A percentile compares a stretch with the other conserved stretches of the same genome.
Evolutionary conservation across 2,329 filamentous ascomycete species (phyloP).

Genomic region (Epichloe sp.): DNA sequence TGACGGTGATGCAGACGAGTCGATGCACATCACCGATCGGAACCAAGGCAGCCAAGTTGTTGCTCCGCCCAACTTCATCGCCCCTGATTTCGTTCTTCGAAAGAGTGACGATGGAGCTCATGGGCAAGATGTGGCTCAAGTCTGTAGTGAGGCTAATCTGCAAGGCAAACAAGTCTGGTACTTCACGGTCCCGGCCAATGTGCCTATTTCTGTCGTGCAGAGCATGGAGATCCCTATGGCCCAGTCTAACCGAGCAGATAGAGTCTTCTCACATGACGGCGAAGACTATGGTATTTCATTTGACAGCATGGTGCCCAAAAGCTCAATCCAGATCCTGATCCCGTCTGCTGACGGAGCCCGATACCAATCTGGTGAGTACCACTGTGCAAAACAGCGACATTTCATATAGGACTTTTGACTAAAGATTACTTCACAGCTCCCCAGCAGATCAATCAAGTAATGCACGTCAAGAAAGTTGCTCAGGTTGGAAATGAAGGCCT

Average conservation of each 20-base stretch:
- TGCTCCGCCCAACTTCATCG: constrained; percentile 32
- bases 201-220: constrained; percentile 55
- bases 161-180: constrained; percentile 70
- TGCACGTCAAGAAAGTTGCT: constrained; percentile 53
- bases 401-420: not conserved
- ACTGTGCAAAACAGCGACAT: constrained; percentile 5
- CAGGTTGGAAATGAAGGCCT: constrained; percentile 30
- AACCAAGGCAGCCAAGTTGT: constrained; percentile 17
- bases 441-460: constrained; percentile 40
- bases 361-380: constrained; percentile 39
- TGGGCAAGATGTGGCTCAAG: constrained; percentile 33
- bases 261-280: constrained; percentile 49
- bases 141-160: constrained; percentile 46
- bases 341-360: constrained; percentile 41
- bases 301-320: constrained; percentile 35
- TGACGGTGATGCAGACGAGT: constrained; percentile 24
- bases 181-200: constrained; percentile 57
- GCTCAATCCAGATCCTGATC: constrained; percentile 46
- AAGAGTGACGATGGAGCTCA: constrained; percentile 27
- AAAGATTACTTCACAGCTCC: constrained; percentile 12
- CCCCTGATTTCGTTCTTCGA: constrained; percentile 40
- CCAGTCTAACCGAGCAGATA: constrained; percentile 35
- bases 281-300: constrained; percentile 48
- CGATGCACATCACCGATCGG: constrained; percentile 25
- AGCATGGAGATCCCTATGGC: constrained; percentile 49